Evolutionary conservation across 768 basidiomycete species (phyloP), one percentile per base, ranked within the genome.

Genomic region (Hydnum rufescens): DNA sequence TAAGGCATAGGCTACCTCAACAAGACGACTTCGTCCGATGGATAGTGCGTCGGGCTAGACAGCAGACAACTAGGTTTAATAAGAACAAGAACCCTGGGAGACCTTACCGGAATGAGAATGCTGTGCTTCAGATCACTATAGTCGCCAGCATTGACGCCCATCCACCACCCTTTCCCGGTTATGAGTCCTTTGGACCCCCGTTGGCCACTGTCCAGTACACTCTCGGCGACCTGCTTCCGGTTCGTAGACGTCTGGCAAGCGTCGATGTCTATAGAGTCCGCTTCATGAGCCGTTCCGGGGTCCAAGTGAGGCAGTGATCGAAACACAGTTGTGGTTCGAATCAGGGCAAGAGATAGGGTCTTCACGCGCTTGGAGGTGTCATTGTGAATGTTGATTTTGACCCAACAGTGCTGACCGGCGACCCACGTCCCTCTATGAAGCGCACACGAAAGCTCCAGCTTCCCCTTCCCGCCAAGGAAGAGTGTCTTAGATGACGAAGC

Each of bases 141-240:
- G 56, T 79, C 75, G 1, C 76, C 75, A 2, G 80, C 68, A 13
- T 68, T 65, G 4, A 92, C 77, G 4, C 90, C 90, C 3, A 76
- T 71, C 88, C 89, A 93, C 82, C 86, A 93, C 1, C 88, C 89
- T 59, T 77, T 80, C 23, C 78, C 82, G 39, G 82, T 87, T 5
- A 80, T 82, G 60, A 77, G 73, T 2, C 82, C 82, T 56, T 74
- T 73, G 4, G 75, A 64, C 26, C 73, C 74, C 36, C 71, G 71
- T 48, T 80, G 74, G 4, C 78, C 76, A 61, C 78, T 76, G 58
- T 78, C 75, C 26, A 93, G 69, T 3, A 68, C 68, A 30, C 75
- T 72, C 59, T 78, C 77, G 1, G 78, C 74, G 1, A 90, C 69
- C 56, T 75, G 71, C 62, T 80, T 83, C 51, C 70, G 67, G 18